Evolutionary conservation across 225 moss, liverwort and hornwort genomes (phyloP).

Genomic region (Thuidium tamariscinum): DNA sequence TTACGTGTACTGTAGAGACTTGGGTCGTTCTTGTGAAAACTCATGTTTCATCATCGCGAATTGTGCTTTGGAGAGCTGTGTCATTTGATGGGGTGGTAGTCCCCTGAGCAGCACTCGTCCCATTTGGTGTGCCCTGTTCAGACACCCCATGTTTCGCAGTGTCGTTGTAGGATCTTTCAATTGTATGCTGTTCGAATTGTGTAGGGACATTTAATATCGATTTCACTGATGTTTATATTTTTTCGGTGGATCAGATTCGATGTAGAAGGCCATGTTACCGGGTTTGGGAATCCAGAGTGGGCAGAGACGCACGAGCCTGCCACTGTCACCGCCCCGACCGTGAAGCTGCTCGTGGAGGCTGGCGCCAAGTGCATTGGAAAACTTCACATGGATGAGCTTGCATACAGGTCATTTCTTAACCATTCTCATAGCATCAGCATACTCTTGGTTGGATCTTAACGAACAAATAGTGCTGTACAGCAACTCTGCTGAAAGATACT

Average conservation of each 20-base stretch:
- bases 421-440: background rate
- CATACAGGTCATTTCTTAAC: conserved; percentile 52
- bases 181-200: background rate
- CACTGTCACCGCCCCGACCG: conserved; percentile 50
- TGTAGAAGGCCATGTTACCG: conserved; percentile 73
- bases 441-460: background rate
- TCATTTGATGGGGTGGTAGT: background rate
- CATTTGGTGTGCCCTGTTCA: background rate
- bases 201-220: background rate
- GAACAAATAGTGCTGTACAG: background rate
- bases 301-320: conserved; percentile 63
- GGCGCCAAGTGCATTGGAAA: conserved; percentile 92
- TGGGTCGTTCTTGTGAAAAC: background rate
- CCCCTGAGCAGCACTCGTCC: background rate
- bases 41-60: background rate
- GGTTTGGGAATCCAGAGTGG: conserved; percentile 92
- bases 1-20: background rate
- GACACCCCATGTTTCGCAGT: background rate
- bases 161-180: background rate
- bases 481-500: background rate
- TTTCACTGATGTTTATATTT: background rate
- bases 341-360: conserved; percentile 63
- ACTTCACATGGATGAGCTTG: conserved; percentile 98
- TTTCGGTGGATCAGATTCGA: conserved; percentile 66
- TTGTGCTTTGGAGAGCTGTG: background rate